A percentile compares a stretch with the other conserved stretches of the same genome.
These are phyloP conservation scores for Cercophora samala DNA, from an alignment of 495 filamentous ascomycete species.

Conservation along the genomic window DNA sequence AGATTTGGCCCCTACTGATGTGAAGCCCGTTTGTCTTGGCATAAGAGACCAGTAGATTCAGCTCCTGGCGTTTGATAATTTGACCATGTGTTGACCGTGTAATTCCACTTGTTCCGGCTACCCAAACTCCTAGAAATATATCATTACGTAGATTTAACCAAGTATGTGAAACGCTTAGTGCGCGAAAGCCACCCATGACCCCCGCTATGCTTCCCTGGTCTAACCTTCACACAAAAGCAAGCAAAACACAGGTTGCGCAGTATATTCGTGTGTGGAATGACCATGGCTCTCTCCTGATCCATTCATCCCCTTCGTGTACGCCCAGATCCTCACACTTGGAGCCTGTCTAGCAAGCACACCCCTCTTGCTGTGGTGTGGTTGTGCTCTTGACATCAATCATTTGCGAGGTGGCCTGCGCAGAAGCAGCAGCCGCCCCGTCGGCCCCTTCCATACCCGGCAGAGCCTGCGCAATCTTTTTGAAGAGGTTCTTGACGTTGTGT, in stretches of 20 bases:
- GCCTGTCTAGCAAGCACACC: slow-evolving; percentile 67
- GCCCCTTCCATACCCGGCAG: slow-evolving; percentile 95
- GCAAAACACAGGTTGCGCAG: neutral
- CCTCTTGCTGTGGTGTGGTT: slow-evolving; percentile 66
- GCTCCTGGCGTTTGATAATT: neutral
- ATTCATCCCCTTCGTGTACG: slow-evolving; percentile 4
- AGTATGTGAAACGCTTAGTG: slow-evolving; percentile 9
- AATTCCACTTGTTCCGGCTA: neutral
- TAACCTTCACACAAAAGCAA: neutral
- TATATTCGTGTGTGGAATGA: neutral
- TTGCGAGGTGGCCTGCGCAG: slow-evolving; percentile 48
- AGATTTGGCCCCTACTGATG: too few species aligned
- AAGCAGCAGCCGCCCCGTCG: slow-evolving; percentile 57
- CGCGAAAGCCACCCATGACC: slow-evolving; percentile 3
- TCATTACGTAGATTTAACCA: slow-evolving; percentile 11
- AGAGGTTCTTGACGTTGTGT: slow-evolving; percentile 95
- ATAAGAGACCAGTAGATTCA: too few species aligned
- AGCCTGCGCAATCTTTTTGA: slow-evolving; percentile 95
- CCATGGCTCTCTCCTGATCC: neutral
- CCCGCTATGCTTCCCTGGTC: neutral
- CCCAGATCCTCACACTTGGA: neutral
- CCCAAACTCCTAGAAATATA: neutral
- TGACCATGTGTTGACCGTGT: neutral
- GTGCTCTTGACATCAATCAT: slow-evolving; percentile 96
- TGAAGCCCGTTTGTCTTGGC: too few species aligned